Conservation (phyloP, 1,284 basidiomycete species). For the Phylloporus gajari region DNA sequence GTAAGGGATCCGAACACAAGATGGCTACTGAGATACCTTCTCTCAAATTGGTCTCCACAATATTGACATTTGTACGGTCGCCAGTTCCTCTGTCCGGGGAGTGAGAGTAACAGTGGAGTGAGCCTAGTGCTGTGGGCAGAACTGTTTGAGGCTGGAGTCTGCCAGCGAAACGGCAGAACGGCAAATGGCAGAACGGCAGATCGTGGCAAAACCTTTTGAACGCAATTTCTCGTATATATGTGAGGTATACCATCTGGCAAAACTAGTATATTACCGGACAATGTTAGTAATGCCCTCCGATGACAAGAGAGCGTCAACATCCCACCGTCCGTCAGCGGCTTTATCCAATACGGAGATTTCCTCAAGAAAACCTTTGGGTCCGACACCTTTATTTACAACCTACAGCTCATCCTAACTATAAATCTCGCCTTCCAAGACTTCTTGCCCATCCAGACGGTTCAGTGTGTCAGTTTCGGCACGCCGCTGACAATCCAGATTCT, state of each 20-base stretch:
- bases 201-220: not conserved
- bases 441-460: not conserved
- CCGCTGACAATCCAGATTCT: not conserved
- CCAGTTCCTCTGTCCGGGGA: no score
- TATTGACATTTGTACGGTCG: no score
- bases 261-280: not conserved
- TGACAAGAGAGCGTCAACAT: not conserved
- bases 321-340: not conserved
- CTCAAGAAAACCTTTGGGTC: not conserved
- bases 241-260: not conserved
- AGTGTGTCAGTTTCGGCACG: not conserved
- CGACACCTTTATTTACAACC: not conserved
- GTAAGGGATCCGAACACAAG: no score
- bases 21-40: no score
- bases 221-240: not conserved
- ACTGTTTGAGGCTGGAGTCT: not conserved
- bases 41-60: no score
- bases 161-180: not conserved
- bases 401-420: conserved; percentile 1
- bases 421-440: not conserved
- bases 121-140: conserved; percentile 6
- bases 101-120: no score
- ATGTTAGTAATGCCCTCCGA: not conserved
- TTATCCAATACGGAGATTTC: not conserved
- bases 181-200: conserved; percentile 3